phyloP scores from a whole-genome alignment of 2,329 filamentous ascomycete species.

The Scytalidium sp. region DNA sequence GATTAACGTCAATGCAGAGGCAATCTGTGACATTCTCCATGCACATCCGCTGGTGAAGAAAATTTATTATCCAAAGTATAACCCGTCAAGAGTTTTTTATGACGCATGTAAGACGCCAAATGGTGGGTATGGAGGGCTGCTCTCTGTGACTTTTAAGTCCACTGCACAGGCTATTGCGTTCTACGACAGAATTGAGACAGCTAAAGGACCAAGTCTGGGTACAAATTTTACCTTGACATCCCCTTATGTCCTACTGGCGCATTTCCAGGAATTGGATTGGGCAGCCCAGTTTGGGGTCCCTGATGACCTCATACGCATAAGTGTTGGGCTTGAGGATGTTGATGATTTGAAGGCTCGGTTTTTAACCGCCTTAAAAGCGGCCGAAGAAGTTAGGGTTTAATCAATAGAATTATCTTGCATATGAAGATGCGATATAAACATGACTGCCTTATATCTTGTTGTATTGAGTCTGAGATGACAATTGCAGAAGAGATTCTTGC shows the following conservation, averaged over 20 bases:
- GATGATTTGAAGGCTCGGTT: conserved; percentile 63
- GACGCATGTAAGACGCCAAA: conserved; percentile 70
- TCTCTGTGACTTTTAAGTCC: conserved; percentile 78
- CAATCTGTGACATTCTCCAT: conserved; percentile 70
- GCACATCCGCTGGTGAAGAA: conserved; percentile 63
- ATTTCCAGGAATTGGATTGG: conserved; percentile 93
- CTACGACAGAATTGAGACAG: conserved; percentile 80
- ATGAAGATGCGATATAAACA: no score
- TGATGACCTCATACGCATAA: conserved; percentile 76
- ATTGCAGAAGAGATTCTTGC: no score
- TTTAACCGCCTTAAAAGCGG: conserved; percentile 64
- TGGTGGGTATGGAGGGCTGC: conserved; percentile 85
- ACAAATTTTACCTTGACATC: conserved; percentile 95
- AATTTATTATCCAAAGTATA: conserved; percentile 85
- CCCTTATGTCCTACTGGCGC: conserved; percentile 87
- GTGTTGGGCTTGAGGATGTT: conserved; percentile 83
- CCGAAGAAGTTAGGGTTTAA: conserved; percentile 22
- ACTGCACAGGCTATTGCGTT: conserved; percentile 73
- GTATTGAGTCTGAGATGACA: no score
- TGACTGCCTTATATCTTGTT: no score
- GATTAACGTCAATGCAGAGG: conserved; percentile 82
- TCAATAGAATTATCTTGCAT: no score
- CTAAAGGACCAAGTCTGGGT: conserved; percentile 91
- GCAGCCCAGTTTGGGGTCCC: conserved; percentile 78
- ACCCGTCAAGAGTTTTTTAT: conserved; percentile 67